Evolutionary conservation across 768 basidiomycete species (phyloP).

Genomic region (Amyloporia xantha): DNA sequence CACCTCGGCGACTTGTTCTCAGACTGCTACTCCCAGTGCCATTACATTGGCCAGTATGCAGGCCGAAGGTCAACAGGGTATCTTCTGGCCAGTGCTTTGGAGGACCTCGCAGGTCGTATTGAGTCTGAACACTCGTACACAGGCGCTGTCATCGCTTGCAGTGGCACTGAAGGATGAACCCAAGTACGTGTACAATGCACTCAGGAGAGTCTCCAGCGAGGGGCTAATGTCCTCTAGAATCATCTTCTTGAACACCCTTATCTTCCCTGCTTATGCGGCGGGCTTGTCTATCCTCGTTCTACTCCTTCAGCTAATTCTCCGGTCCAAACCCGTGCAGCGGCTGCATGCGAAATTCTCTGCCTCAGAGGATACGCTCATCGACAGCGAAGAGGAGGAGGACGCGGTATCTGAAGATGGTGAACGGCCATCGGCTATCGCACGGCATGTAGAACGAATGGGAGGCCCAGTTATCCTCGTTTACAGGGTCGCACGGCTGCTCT

Average conservation of each 20-base stretch:
- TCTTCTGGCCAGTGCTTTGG: background rate
- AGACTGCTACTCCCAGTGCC: too few species aligned
- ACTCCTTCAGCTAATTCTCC: conserved; percentile 10
- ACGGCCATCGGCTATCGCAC: conserved; percentile 4
- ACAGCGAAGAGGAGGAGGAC: conserved; percentile 5
- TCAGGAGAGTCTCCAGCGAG: too few species aligned
- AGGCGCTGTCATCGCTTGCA: background rate
- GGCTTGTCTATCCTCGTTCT: conserved; percentile 8
- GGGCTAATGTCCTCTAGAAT: background rate
- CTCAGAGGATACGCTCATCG: background rate
- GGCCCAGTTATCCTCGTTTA: conserved; percentile 42
- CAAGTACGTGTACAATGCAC: background rate
- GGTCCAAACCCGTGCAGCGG: conserved; percentile 2
- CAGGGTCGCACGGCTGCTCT: conserved; percentile 39
- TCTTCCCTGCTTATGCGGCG: conserved; percentile 7
- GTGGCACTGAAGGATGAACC: background rate
- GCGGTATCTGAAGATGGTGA: background rate
- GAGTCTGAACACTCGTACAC: background rate
- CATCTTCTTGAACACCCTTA: conserved; percentile 12
- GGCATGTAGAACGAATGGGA: conserved; percentile 37
- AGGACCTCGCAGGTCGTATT: background rate
- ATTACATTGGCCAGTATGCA: background rate
- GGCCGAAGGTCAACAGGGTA: background rate
- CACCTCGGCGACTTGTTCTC: background rate
- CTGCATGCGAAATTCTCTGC: conserved; percentile 6